Conservation (phyloP, 441 rosid species). For the Sinapis alba region DNA sequence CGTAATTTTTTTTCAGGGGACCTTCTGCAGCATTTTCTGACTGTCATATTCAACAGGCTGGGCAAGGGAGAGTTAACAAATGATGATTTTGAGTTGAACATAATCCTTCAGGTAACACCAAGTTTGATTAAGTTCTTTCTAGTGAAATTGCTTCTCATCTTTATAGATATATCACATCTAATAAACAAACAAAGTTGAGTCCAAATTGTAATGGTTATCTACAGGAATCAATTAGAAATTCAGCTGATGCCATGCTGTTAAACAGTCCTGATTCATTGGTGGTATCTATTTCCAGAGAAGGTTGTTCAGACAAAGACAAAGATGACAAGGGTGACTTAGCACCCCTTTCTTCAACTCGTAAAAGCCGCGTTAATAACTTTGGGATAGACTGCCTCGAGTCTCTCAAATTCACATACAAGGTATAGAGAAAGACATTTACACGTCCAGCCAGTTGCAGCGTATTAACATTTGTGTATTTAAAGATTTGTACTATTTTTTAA, state of each 20-base stretch:
- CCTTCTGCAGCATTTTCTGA: constrained; percentile 91
- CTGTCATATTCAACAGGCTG: constrained; percentile 75
- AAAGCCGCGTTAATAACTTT: constrained; percentile 49
- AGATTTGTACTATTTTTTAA: constrained; percentile 36
- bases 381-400: constrained; percentile 84
- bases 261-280: constrained; percentile 85
- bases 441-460: constrained; percentile 19
- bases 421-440: constrained; percentile 30
- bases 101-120: constrained; percentile 73
- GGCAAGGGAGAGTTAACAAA: constrained; percentile 89
- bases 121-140: constrained; percentile 6
- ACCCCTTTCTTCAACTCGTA: constrained; percentile 53
- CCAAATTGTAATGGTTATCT: constrained; percentile 26
- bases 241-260: constrained; percentile 82
- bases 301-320: constrained; percentile 51
- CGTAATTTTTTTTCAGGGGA: constrained; percentile 64
- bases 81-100: constrained; percentile 93
- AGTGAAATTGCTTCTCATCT: constrained; percentile 2
- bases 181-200: background rate
- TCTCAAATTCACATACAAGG: constrained; percentile 88
- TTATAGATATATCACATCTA: background rate
- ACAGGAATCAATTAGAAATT: constrained; percentile 94
- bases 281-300: constrained; percentile 64
- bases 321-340: constrained; percentile 51
- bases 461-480: constrained; percentile 15